Base-by-base conservation (phyloP, 2,329 filamentous ascomycete species). In the Helminthosporium solani region DNA sequence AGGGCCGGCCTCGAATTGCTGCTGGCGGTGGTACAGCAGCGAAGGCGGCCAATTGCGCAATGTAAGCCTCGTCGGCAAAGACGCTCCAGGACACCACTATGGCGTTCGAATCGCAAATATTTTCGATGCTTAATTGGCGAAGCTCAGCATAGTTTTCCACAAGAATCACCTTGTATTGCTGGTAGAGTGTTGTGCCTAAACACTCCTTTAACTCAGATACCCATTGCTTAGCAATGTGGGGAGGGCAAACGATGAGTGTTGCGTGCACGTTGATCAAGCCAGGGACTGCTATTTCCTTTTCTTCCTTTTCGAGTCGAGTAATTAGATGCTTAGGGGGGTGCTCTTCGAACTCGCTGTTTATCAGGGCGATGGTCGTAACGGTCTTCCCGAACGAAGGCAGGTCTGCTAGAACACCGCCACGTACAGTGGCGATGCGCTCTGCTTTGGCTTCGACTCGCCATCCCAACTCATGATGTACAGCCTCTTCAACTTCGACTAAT, bases 351-450 rank as follows among this genome's bases (percentile, higher is more conserved):
- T 78, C 73, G 3, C 68, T 63, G 28, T 80, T 72, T 23, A 85
- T 76, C 7, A 86, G 64, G 1, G 75, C 82, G 11, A 87, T 71
- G 2, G 76, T 77, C 0, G 79, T 77, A 1, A 82, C 77, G 0
- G 84, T 87, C 57, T 88, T 87, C 0, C 85, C 85, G 57, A 84
- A 87, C 0, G 81, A 83, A 27, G 85, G 82, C 35, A 81, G 74
- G 56, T 86, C 82, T 2, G 83, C 83, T 27, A 86, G 71, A 15
- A 87, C 73, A 4, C 84, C 84, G 11, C 84, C 84, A 15, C 74
- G 75, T 33, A 84, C 50, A 25, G 48, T 28, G 42, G 71, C 39
- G n/a, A 63, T 19, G 28, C 71, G 61, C 47, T 74, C 55, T n/a
- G 75, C 78, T n/a, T 64, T 67, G 1, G 72, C 81, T 60, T 85